These are phyloP conservation scores for Nigrospora oryzae DNA, from an alignment of 2,329 filamentous ascomycete genomes.

Conservation along the genomic window DNA sequence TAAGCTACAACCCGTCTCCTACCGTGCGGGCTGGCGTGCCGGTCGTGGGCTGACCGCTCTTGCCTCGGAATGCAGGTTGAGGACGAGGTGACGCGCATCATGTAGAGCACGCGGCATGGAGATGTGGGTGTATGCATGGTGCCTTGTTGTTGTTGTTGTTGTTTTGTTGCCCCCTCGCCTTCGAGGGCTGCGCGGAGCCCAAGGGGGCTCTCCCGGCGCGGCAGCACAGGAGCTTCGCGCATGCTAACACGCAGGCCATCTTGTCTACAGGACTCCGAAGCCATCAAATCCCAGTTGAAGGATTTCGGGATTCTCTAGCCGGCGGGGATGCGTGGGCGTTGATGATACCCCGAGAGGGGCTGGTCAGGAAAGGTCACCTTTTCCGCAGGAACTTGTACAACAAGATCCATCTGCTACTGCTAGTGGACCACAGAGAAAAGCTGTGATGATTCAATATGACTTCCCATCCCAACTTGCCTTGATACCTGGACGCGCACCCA, in stretches of 20 bases:
- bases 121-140: too few species aligned
- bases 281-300: not conserved
- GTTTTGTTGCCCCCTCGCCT: too few species aligned
- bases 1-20: constrained; percentile 44
- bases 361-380: not conserved
- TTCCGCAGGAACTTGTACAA: constrained; percentile 1
- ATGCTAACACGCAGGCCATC: not conserved
- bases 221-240: not conserved
- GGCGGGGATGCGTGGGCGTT: not conserved
- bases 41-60: too few species aligned
- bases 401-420: not conserved
- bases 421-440: constrained; percentile 1
- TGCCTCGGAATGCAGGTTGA: constrained; percentile 57
- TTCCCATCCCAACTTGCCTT: too few species aligned
- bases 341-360: not conserved
- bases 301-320: not conserved
- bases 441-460: not conserved
- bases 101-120: constrained; percentile 40
- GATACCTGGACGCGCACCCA: too few species aligned
- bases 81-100: constrained; percentile 85
- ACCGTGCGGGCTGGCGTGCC: not conserved
- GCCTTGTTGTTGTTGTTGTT: too few species aligned
- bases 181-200: too few species aligned
- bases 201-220: too few species aligned
- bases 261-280: constrained; percentile 1